Evolutionary conservation across 139 green algal genomes (phyloP), one percentile per base, ranked within the genome.

Genomic region (Eudorina sp.): DNA sequence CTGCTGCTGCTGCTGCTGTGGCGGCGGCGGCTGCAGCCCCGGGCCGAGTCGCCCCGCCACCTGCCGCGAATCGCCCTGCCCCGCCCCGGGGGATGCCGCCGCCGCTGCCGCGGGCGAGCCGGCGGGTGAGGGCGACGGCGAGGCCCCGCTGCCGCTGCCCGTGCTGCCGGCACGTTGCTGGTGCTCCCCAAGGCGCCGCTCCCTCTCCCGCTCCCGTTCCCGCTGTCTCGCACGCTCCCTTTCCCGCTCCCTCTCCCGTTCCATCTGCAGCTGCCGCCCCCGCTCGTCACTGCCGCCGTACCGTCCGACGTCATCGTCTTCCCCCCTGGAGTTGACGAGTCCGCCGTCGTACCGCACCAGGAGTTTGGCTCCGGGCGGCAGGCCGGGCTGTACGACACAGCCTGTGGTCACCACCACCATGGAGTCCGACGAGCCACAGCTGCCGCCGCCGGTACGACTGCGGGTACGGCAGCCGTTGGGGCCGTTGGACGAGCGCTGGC

Each of bases 361-460:
- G 8, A n/a, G 36, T 5, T 25, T 43, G 11, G 14, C 58, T 5
- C 80, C 80, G 29, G 60, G 43, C 8, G 80, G 29, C 25, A 86
- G 41, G 41, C 19, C n/a, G 41, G 80, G 80, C 27, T 62, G n/a
- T 21, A 86, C 60, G 21, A 86, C 29, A 31, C 80, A 86, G 60
- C 68, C 80, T 5, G 80, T 86, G 27, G 80, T 86, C n/a, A 77
- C 18, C 13, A 86, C 45, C 36, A 73, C 5, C 21, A 84, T 66
- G 27, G 53, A 0, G 25, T 43, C 45, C 23, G 45, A 29, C 4
- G 58, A 16, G 18, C 34, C 69, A 34, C 21, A 1, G 27, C 36
- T 29, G 34, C 69, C 69, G 14, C 69, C 34, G 69, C 69, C 69
- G 31, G 34, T 4, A 18, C 69, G 18, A 36, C 34, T 13, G 36